phyloP scores from a whole-genome alignment of 345 rosid species.

The Barbarea vulgaris region DNA sequence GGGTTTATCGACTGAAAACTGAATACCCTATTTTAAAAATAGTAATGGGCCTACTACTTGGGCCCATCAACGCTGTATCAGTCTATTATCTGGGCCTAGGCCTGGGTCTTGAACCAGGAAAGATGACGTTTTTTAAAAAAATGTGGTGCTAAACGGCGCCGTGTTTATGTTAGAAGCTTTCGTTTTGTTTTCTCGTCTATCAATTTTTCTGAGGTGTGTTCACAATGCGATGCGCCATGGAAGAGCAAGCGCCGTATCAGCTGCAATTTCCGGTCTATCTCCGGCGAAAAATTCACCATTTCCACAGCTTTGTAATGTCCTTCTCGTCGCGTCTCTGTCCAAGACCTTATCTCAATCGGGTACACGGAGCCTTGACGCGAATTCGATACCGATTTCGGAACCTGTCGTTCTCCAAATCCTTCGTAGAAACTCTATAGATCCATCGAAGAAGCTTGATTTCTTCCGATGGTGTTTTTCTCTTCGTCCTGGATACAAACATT shows the following conservation, averaged over 20 bases:
- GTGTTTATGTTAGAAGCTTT: neutral
- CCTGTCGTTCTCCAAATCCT: slow-evolving; percentile 69
- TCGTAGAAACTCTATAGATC: slow-evolving; percentile 54
- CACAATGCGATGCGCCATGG: slow-evolving; percentile 38
- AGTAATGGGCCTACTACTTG: neutral
- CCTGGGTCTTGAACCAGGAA: neutral
- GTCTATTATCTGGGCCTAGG: neutral
- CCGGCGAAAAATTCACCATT: slow-evolving; percentile 32
- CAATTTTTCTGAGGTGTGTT: neutral
- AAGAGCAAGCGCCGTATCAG: slow-evolving; percentile 35
- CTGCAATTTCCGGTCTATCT: slow-evolving; percentile 27
- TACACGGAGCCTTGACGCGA: slow-evolving; percentile 61
- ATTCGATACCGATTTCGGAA: slow-evolving; percentile 60
- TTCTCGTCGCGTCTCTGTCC: slow-evolving; percentile 61
- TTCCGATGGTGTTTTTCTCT: slow-evolving; percentile 56
- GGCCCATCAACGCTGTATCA: neutral
- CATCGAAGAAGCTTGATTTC: slow-evolving; percentile 63
- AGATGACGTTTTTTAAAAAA: too few species aligned
- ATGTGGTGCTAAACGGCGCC: neutral
- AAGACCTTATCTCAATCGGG: slow-evolving; percentile 67
- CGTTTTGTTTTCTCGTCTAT: neutral
- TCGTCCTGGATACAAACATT: slow-evolving; percentile 61
- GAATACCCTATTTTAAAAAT: neutral
- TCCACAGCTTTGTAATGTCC: slow-evolving; percentile 52
- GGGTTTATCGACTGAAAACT: slow-evolving; percentile 34